Evolutionary conservation across 176 grass and related monocot genomes (phyloP), one percentile per base, ranked within the genome.

Genomic region (Microstegium vimineum): DNA sequence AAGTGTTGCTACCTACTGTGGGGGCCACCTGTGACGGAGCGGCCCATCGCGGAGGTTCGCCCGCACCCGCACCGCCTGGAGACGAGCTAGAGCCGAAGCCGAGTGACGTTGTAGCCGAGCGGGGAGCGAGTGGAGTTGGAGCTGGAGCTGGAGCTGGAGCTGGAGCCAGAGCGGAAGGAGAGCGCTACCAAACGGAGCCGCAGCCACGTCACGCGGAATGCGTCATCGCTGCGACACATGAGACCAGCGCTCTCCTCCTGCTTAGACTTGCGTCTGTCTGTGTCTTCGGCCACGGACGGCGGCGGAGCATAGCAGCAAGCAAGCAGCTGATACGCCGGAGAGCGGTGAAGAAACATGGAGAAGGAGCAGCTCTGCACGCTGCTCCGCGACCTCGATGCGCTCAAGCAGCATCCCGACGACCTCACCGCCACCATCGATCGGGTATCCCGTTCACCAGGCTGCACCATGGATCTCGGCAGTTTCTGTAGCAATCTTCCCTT

Each of bases 291-390:
- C 40, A 33, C 47, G 10, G 1, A 60, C 74, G 59, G 71, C 81
- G 80, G 57, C 61, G 45, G 76, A 25, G 33, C 2, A 38, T 16
- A 46, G 42, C 10, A 33, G 61, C 49, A 52, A 72, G 22, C 52
- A 8, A 8, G 40, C 46, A 32, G 62, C 28, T 41, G 31, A 28
- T 27, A 51, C 54, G 62, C 36, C 20, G 56, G 56, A 25, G 54
- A 59, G n/a, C 56, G 10, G 56, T 1, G 56, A 26, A 4, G 56
- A 26, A 5, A 0, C 47, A 97, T 94, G 94, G 94, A 92, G 84
- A 85, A 84, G 61, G 82, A 94, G 85, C 82, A 94, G 85, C 82
- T 97, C 43, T 73, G 80, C 59, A 62, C 87, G 57, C 78, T 97
- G 43, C 85, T 97, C 2, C 36, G 82, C 11, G 94, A 92, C 59